Percentiles rank a stretch among this genome's conserved stretches.
Conservation (phyloP, 164 flowering plant genomes). For the Taxillus chinensis region DNA sequence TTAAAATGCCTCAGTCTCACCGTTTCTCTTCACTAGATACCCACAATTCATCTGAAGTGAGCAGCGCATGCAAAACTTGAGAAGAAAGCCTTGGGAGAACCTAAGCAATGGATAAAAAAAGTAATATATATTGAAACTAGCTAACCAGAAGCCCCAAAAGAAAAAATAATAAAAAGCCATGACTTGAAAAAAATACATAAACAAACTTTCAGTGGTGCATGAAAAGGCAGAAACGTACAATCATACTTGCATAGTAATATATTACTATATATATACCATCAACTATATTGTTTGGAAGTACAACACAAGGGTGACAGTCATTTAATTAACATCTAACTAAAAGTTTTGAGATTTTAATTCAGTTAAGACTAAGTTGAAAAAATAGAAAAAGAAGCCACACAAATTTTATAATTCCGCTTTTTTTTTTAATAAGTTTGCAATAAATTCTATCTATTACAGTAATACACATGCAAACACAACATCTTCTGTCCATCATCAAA, state of each 20-base stretch:
- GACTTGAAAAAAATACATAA: background rate
- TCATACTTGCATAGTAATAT: background rate
- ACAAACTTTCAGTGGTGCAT: too few species aligned
- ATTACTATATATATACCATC: background rate
- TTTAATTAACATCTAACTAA: too few species aligned
- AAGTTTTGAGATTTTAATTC: too few species aligned
- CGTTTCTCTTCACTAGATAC: slow-evolving; percentile 88
- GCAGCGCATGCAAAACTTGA: slow-evolving; percentile 77
- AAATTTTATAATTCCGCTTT: too few species aligned
- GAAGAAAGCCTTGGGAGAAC: slow-evolving; percentile 92
- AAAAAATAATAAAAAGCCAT: background rate
- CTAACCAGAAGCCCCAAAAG: background rate
- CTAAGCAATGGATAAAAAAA: slow-evolving; percentile 25
- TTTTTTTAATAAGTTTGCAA: too few species aligned
- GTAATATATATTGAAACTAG: slow-evolving; percentile 8
- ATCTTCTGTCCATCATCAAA: too few species aligned
- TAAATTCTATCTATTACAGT: too few species aligned
- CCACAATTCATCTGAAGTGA: slow-evolving; percentile 92
- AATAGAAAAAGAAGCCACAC: too few species aligned
- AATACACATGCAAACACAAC: too few species aligned
- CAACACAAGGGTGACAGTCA: too few species aligned
- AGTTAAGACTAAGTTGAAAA: too few species aligned
- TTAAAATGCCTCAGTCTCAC: slow-evolving; percentile 29
- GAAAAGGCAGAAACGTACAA: background rate
- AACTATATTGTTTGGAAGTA: background rate